phyloP scores from a whole-genome alignment of 2,329 filamentous ascomycete species.

The Talaromyces rugulosus region DNA sequence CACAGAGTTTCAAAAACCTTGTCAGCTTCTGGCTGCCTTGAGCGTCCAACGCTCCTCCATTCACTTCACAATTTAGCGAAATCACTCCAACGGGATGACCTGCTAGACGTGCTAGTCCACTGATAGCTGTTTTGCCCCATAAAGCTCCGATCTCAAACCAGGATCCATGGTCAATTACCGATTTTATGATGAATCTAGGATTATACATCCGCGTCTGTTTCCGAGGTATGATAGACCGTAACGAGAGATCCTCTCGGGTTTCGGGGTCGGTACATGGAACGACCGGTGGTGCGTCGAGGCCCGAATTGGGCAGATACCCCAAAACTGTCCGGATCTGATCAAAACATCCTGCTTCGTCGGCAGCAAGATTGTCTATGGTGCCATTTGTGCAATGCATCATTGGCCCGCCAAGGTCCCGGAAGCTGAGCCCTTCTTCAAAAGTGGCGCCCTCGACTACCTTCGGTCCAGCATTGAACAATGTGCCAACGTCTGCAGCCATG shows the following conservation, averaged over 20 bases:
- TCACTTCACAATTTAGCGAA: slow-evolving; percentile 58
- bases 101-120: slow-evolving; percentile 55
- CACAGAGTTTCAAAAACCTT: slow-evolving; percentile 58
- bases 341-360: slow-evolving; percentile 58
- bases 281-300: slow-evolving; percentile 51
- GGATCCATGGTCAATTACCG: slow-evolving; percentile 51
- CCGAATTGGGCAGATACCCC: slow-evolving; percentile 56
- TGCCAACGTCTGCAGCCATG: slow-evolving; percentile 61
- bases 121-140: slow-evolving; percentile 60
- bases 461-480: slow-evolving; percentile 61
- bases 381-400: slow-evolving; percentile 61
- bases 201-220: slow-evolving; percentile 59
- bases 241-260: slow-evolving; percentile 44
- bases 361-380: slow-evolving; percentile 62
- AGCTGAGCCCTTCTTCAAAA: slow-evolving; percentile 59
- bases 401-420: slow-evolving; percentile 58
- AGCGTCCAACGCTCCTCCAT: slow-evolving; percentile 59
- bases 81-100: slow-evolving; percentile 58
- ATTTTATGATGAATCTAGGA: slow-evolving; percentile 53
- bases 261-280: slow-evolving; percentile 46
- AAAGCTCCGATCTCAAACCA: slow-evolving; percentile 63
- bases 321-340: slow-evolving; percentile 57
- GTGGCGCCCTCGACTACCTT: slow-evolving; percentile 60
- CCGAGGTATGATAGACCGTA: slow-evolving; percentile 56
- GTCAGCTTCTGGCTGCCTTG: slow-evolving; percentile 59